Evolutionary conservation across 306 rosid genomes (phyloP).

Genomic region (Medicago ruthenica): DNA sequence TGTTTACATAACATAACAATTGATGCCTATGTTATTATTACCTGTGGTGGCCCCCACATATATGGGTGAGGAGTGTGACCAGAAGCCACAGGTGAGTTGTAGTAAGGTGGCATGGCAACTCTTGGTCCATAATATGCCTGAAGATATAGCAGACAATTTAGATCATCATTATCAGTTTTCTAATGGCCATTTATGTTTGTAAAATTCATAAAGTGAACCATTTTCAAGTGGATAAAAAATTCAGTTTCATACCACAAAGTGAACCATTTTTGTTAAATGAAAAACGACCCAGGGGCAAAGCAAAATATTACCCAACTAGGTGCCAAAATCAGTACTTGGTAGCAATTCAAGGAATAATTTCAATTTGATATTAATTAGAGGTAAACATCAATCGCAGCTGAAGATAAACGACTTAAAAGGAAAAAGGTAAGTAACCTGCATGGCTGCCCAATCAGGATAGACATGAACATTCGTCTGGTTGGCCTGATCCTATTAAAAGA

Average conservation of each 20-base stretch:
- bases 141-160: constrained; percentile 12
- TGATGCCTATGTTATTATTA: constrained; percentile 36
- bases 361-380: not conserved
- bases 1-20: constrained; percentile 14
- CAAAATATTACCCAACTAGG: not conserved
- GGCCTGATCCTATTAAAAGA: constrained; percentile 64
- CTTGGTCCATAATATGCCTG: constrained; percentile 96
- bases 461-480: constrained; percentile 67
- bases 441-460: constrained; percentile 93
- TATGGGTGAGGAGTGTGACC: constrained; percentile 91
- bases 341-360: constrained; percentile 14
- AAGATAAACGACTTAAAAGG: constrained; percentile 4
- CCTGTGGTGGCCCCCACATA: constrained; percentile 98
- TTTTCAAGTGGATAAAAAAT: not conserved
- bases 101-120: constrained; percentile 85
- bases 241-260: not conserved
- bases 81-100: constrained; percentile 74
- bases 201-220: not conserved
- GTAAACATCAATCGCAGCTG: not conserved
- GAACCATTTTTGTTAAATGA: not conserved
- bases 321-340: not conserved
- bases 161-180: constrained; percentile 26
- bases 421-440: constrained; percentile 70
- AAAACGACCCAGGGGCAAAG: not conserved
- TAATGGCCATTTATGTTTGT: not conserved